phyloP scores from a whole-genome alignment of 768 basidiomycete genomes.

The Naganishia friedmannii region DNA sequence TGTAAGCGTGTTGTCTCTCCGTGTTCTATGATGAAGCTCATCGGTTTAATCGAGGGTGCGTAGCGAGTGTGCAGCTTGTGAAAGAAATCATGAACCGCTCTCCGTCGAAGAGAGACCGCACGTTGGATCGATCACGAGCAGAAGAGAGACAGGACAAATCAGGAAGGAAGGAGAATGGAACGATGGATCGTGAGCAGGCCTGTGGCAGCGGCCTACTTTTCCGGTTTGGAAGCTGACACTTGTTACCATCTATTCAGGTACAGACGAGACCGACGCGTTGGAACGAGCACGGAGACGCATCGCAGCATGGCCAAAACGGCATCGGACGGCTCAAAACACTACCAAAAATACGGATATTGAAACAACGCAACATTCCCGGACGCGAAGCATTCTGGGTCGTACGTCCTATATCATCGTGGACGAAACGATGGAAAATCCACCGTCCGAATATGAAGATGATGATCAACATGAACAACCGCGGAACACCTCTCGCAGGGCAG shows the following conservation, averaged over 20 bases:
- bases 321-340: not conserved
- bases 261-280: not conserved
- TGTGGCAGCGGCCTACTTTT: not conserved
- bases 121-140: not conserved
- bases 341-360: not conserved
- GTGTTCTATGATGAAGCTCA: not conserved
- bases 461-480: not conserved
- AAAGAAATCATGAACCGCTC: slow-evolving; percentile 17
- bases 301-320: not conserved
- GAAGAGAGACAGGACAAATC: not conserved
- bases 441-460: not conserved
- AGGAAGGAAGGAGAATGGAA: not conserved
- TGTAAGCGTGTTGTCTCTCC: not conserved
- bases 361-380: not conserved
- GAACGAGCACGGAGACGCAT: slow-evolving; percentile 2
- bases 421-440: not conserved
- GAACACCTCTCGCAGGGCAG: not conserved
- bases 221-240: not conserved
- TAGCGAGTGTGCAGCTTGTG: slow-evolving; percentile 21
- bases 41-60: too few relatives aligned
- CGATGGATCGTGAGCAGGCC: not conserved
- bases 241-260: not conserved
- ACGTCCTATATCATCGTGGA: not conserved
- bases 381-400: not conserved
- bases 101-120: not conserved